A percentile compares a stretch with the other conserved stretches of the same genome.
These are phyloP conservation scores for Malassezia sympodialis DNA, from an alignment of 1,284 basidiomycete genomes.

Conservation along the genomic window DNA sequence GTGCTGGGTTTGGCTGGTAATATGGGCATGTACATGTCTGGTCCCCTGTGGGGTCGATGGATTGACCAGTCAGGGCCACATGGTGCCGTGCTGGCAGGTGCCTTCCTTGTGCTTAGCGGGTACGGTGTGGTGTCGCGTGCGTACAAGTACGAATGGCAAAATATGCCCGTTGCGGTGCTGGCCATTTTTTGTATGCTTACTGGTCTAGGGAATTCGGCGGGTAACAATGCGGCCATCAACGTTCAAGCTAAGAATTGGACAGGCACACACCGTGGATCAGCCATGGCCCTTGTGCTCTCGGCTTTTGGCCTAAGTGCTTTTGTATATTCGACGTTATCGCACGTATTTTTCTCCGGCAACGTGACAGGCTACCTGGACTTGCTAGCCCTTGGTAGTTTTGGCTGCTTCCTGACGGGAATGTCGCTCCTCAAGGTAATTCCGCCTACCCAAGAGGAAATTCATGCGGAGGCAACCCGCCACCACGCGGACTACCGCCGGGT, in stretches of 20 bases:
- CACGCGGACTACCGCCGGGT: not conserved
- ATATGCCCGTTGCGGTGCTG: slow-evolving; percentile 16
- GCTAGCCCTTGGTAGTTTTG: slow-evolving; percentile 61
- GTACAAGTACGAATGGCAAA: slow-evolving; percentile 5
- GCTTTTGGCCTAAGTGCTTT: slow-evolving; percentile 78
- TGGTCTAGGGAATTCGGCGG: slow-evolving; percentile 38
- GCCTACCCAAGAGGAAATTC: slow-evolving; percentile 19
- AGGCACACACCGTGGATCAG: slow-evolving; percentile 54
- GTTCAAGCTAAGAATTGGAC: slow-evolving; percentile 44
- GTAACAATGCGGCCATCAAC: slow-evolving; percentile 45
- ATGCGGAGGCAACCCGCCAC: not conserved
- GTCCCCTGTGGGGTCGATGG: slow-evolving; percentile 39
- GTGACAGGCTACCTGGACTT: slow-evolving; percentile 61
- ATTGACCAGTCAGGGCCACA: slow-evolving; percentile 39
- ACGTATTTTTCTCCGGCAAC: slow-evolving; percentile 60
- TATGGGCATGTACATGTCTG: slow-evolving; percentile 45
- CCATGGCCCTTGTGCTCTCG: slow-evolving; percentile 64
- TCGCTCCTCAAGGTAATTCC: slow-evolving; percentile 59
- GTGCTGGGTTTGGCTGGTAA: slow-evolving; percentile 49
- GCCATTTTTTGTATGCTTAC: slow-evolving; percentile 34
- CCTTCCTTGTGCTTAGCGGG: slow-evolving; percentile 1
- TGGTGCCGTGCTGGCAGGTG: slow-evolving; percentile 15
- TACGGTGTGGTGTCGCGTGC: slow-evolving; percentile 13
- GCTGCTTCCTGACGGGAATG: slow-evolving; percentile 61
- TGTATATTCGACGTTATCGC: slow-evolving; percentile 62